Conservation (phyloP, 768 basidiomycete genomes). For the Tephrocybe sp. region DNA sequence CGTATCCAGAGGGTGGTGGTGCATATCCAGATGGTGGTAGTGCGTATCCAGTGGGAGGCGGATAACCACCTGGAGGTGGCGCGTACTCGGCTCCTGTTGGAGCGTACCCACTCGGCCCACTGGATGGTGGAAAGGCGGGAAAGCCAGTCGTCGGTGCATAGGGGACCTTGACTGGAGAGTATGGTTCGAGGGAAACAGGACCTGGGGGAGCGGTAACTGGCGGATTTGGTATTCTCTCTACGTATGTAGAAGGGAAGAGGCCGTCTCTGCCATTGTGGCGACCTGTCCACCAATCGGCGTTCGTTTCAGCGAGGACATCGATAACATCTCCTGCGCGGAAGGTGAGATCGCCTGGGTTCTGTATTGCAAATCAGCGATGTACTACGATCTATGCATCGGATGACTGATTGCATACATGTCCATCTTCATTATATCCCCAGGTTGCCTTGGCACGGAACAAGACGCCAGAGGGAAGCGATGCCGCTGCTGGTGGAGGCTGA, state of each 20-base stretch:
- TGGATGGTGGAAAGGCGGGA: constrained; percentile 6
- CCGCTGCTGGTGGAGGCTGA: constrained; percentile 4
- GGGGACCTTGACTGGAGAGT: constrained; percentile 1
- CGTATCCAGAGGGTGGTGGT: neutral
- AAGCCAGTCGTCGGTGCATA: neutral
- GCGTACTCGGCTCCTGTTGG: too few species aligned
- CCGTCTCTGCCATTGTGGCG: constrained; percentile 56
- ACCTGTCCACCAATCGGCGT: constrained; percentile 89
- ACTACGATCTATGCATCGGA: neutral
- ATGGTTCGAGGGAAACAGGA: constrained; percentile 5
- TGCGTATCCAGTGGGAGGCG: neutral
- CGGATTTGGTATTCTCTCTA: constrained; percentile 46
- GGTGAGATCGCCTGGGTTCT: constrained; percentile 73
- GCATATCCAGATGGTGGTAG: constrained; percentile 1
- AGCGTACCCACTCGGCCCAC: neutral
- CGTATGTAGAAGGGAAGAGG: constrained; percentile 74
- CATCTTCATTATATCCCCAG: constrained; percentile 66
- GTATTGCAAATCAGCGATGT: constrained; percentile 3
- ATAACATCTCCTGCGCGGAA: constrained; percentile 74
- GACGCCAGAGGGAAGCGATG: constrained; percentile 18
- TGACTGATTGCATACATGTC: constrained; percentile 33
- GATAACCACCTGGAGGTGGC: too few species aligned
- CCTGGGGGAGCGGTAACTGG: constrained; percentile 6
- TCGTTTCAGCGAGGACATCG: constrained; percentile 69
- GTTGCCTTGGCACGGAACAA: constrained; percentile 48